Base-by-base conservation (phyloP, 2,329 filamentous ascomycete species). In the Hymenotorrendiella dingleyae region DNA sequence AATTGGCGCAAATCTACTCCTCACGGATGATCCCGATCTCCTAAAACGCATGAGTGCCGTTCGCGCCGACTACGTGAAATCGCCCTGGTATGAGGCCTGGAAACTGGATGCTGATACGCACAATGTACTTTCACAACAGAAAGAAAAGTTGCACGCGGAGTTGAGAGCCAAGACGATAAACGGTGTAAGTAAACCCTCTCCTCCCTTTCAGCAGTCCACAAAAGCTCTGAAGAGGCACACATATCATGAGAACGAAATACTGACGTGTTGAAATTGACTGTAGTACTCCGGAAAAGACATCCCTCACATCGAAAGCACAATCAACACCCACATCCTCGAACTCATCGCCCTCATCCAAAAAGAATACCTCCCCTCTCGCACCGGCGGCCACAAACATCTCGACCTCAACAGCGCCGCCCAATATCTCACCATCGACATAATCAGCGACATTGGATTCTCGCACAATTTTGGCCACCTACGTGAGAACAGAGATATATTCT, bases 401-500 rank as follows among this genome's bases (percentile, higher is more conserved):
- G 33, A 70, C 69, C 17, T 61, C 64, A 29, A 72, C 73, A 48
- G 67, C 68, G 3, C 32, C n/a, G 35, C 27, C 7, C 70, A 73
- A 20, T 76, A 68, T 62, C 73, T 77, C 42, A 68, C 73, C 1
- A 60, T 78, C 1, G 75, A 79, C 43, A 70, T 72, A 3, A 73
- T 78, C 32, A 70, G 69, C 10, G 66, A 74, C 27, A 59, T 78
- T 19, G 71, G 71, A 0, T 69, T 76, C 16, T 73, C 73, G 5
- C 9, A 70, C 36, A 55, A 66, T 0, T 74, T 76, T 47, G 73
- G 73, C 10, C 71, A 70, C 48, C 51, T 77, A 0, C 64, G 65
- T 12, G 52, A 62, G 6, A 69, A 77, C 50, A 55, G 61, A 3
- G 73, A 77, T 47, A 62, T 70, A 27, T 8, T n/a, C n/a, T 27